Evolutionary conservation across 768 basidiomycete genomes (phyloP).

Genomic region (Xanthoconium purpureum): DNA sequence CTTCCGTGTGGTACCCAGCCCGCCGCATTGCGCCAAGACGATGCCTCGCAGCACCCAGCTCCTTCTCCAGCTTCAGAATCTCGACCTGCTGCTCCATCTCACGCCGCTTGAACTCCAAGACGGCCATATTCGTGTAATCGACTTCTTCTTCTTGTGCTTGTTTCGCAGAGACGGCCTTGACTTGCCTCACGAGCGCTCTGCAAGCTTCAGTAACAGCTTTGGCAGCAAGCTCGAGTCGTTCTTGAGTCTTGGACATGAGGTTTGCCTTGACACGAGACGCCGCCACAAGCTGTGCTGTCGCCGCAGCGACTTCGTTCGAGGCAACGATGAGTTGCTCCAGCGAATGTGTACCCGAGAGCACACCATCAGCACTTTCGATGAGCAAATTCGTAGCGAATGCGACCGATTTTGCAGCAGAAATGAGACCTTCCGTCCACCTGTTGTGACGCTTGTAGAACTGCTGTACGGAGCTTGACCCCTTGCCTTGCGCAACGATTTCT

Average conservation of each 20-base stretch:
- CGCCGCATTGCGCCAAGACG: constrained; percentile 81
- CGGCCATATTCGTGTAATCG: constrained; percentile 87
- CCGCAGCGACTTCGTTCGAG: constrained; percentile 97
- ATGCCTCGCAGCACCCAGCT: constrained; percentile 83
- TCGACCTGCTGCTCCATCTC: constrained; percentile 99
- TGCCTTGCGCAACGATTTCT: constrained; percentile 95
- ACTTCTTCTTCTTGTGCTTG: constrained; percentile 78
- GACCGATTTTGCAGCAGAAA: constrained; percentile 96
- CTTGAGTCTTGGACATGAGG: constrained; percentile 98
- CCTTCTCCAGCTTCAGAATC: constrained; percentile 94
- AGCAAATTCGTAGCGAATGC: constrained; percentile 94
- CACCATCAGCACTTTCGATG: constrained; percentile 97
- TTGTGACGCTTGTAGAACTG: constrained; percentile 99
- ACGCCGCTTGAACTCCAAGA: constrained; percentile 90
- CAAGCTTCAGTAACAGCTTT: constrained; percentile 98
- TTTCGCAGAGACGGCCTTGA: constrained; percentile 89
- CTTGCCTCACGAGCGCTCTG: constrained; percentile 92
- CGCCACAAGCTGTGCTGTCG: constrained; percentile 97
- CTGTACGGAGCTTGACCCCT: constrained; percentile 85
- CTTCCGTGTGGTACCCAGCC: constrained; percentile 86
- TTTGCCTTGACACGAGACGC: constrained; percentile 98
- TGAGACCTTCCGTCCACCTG: constrained; percentile 98
- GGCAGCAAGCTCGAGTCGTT: constrained; percentile 91
- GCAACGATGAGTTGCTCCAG: constrained; percentile 98
- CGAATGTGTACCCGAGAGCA: constrained; percentile 93